Percentiles rank a stretch among this genome's conserved stretches.
Conservation (phyloP, 2,329 filamentous ascomycete species). For the Aschersonia sp. region DNA sequence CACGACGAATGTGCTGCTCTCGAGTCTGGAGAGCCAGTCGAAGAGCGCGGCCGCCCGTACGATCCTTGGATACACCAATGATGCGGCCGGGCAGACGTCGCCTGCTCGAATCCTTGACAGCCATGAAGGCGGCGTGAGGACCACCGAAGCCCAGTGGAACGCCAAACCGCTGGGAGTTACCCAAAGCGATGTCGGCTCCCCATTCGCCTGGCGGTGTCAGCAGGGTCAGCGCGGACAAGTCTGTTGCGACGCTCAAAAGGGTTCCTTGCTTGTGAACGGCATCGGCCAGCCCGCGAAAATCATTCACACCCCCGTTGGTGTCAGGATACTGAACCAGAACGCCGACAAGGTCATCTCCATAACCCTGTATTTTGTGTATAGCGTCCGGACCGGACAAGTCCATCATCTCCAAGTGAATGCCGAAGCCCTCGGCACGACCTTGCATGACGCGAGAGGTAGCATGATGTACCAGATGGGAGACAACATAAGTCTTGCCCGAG, state of each 20-base stretch:
- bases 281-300: constrained; percentile 62
- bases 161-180: constrained; percentile 81
- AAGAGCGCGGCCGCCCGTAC: constrained; percentile 67
- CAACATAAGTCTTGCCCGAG: constrained; percentile 65
- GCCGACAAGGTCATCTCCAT: constrained; percentile 73
- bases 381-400: constrained; percentile 53
- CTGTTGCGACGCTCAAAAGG: constrained; percentile 77
- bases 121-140: constrained; percentile 95
- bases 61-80: constrained; percentile 83
- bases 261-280: constrained; percentile 64
- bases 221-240: constrained; percentile 74
- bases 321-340: constrained; percentile 94
- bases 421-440: constrained; percentile 83
- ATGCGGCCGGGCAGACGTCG: constrained; percentile 85
- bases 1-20: constrained; percentile 89
- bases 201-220: constrained; percentile 87
- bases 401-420: constrained; percentile 60
- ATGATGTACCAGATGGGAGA: constrained; percentile 70
- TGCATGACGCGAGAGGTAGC: constrained; percentile 75
- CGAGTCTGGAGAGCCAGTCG: constrained; percentile 80
- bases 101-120: constrained; percentile 82
- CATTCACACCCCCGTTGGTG: constrained; percentile 64
- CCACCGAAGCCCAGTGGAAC: constrained; percentile 87
- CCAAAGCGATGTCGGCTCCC: constrained; percentile 89
- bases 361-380: constrained; percentile 50